Evolutionary conservation across 2,329 filamentous ascomycete genomes (phyloP), one percentile per base, ranked within the genome.

Genomic region (Plenodomus lindquistii): DNA sequence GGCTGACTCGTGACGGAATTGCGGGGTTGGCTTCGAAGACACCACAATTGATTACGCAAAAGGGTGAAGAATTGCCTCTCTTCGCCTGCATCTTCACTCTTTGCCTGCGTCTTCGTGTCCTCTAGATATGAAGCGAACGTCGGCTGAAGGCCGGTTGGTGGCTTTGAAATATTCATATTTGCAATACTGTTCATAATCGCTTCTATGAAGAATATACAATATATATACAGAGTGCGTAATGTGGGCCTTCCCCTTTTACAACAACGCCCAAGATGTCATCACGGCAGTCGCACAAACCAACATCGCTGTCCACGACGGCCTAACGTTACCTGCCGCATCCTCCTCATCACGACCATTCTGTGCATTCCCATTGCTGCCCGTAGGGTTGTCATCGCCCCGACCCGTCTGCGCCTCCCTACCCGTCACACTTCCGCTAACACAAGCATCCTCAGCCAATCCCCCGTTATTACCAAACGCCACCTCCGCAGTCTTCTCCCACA

Each of bases 401-500:
- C 67, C 66, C 13, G 51, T 54, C 57, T 70, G 67, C 51, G 42
- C 45, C 36, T 69, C 59, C 40, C 52, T 46, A 9, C 21, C 63
- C 16, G 65, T 66, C 17, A 67, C 57, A 46, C 60, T 65, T 0
- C 69, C 69, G 2, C 36, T 21, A 2, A 72, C 61, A 55, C 68
- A 71, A 11, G 45, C 54, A 5, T 40, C 51, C 40, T 62, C 61
- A 45, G 71, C 60, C 42, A 71, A 11, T 4, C 48, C 57, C 1
- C 65, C 61, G 13, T 65, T 52, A 4, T 63, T 66, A 0, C 54
- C 60, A 55, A 66, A 72, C 29, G 63, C 64, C 1, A 65, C 59
- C 7, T 57, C 46, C 3, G 63, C 66, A 2, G 58, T 61, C 48
- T 69, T 72, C 22, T 69, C 71, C 84, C 85, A 87, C 27, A 82